These are phyloP conservation scores for Chaetoceros tenuissimus DNA, from an alignment of 108 stramenopile species.

Conservation along the genomic window DNA sequence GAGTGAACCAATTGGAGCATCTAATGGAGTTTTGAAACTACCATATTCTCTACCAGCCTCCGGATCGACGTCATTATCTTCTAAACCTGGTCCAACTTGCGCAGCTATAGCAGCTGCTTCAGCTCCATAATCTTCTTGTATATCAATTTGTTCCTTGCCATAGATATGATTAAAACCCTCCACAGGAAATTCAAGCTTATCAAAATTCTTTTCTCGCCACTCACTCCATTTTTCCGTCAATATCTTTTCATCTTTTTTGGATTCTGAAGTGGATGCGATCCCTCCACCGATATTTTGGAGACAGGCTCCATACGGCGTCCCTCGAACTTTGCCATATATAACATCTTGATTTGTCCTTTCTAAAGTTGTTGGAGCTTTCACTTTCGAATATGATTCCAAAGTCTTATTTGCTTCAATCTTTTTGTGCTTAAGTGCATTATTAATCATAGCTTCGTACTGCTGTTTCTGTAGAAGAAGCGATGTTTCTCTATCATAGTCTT, in stretches of 20 bases:
- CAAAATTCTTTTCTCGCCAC: constrained; percentile 27
- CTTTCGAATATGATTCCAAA: background rate
- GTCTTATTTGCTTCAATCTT: background rate
- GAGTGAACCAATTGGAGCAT: constrained; percentile 83
- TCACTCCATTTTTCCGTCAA: constrained; percentile 24
- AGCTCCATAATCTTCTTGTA: constrained; percentile 23
- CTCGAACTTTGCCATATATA: constrained; percentile 33
- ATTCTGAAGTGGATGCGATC: background rate
- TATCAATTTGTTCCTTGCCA: constrained; percentile 45
- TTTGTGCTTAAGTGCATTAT: background rate
- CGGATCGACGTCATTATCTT: constrained; percentile 19
- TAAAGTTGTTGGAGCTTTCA: background rate
- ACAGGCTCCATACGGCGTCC: constrained; percentile 40
- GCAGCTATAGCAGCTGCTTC: constrained; percentile 17
- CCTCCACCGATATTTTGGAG: constrained; percentile 10
- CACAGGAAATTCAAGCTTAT: constrained; percentile 32
- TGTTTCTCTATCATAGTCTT: background rate
- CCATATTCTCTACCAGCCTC: constrained; percentile 42
- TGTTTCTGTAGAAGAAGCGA: background rate
- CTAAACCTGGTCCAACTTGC: constrained; percentile 9
- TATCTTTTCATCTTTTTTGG: constrained; percentile 10
- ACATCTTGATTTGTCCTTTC: background rate
- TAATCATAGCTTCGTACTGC: background rate
- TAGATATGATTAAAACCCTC: constrained; percentile 72
- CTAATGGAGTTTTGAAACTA: constrained; percentile 56